Base-by-base conservation (phyloP, 306 rosid genomes). In the Vigna angularis region DNA sequence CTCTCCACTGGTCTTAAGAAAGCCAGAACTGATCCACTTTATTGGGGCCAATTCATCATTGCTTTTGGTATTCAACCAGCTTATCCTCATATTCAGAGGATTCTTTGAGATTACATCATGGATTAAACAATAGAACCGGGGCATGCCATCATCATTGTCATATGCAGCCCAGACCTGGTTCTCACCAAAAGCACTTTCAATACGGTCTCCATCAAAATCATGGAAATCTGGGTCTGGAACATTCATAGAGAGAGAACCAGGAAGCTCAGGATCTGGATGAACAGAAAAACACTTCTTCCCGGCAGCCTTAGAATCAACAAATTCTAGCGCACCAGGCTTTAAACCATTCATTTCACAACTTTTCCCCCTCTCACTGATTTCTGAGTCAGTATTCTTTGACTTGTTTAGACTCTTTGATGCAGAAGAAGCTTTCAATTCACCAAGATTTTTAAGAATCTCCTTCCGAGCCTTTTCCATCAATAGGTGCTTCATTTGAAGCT, bases 91-190 rank as follows among this genome's bases (percentile, higher is more conserved):
- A 73, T 82, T 82, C 85, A 94, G 89, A 45, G 97, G 98, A 49
- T 81, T 83, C 74, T 76, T 51, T 3, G 97, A 90, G 71, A 94
- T 77, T 20, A 94, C 87, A n/a, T 67, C 47, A 70, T 92, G 95
- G 81, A 94, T 82, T 75, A 90, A 80, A 44, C 89, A 94, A 83
- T 90, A 92, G 76, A 85, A 89, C 61, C 98, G 97, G 2, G 98
- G 98, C 98, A 94, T 94, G 67, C 95, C 97, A 77, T 94, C 98
- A 44, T 94, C 98, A 7, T 88, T 88, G 63, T 92, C 97, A 77
- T 94, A 94, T 36, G 73, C 91, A 66, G 97, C 97, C 96, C 98
- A 94, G 17, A 90, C 91, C 87, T 94, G 95, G 86, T 89, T 89
- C 80, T 64, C 82, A 44, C 86, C 83, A 66, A 94, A 92, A 75